These are phyloP conservation scores for Zancudomyces culisetae DNA, from an alignment of 371 early-diverging fungal genomes.

Conservation along the genomic window DNA sequence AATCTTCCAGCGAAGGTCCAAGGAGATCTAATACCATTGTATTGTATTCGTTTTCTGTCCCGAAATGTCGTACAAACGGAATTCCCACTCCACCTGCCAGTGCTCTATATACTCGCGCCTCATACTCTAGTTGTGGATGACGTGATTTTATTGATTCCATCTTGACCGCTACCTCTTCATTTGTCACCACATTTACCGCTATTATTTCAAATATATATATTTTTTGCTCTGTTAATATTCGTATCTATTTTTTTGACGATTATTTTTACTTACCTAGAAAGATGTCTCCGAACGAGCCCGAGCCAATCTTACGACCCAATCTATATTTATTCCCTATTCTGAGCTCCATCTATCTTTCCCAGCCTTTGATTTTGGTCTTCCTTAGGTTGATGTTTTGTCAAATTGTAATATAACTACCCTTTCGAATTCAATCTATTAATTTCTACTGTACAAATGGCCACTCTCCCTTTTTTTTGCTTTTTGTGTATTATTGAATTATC, in stretches of 20 bases:
- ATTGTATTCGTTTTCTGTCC: conserved; percentile 82
- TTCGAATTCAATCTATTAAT: no score
- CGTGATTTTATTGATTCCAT: conserved; percentile 80
- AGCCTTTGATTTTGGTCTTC: no score
- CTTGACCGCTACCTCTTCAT: conserved; percentile 45
- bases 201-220: background rate
- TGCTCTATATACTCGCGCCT: conserved; percentile 85
- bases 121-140: conserved; percentile 95
- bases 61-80: conserved; percentile 87
- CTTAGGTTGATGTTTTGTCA: no score
- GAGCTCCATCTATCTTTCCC: conserved; percentile 29
- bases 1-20: conserved; percentile 95
- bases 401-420: no score
- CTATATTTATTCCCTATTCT: conserved; percentile 83
- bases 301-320: conserved; percentile 92
- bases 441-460: no score
- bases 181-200: background rate
- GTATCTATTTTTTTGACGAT: background rate
- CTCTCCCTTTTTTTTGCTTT: no score
- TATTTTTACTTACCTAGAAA: conserved; percentile 55
- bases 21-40: conserved; percentile 98
- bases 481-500: no score
- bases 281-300: conserved; percentile 99
- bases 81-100: conserved; percentile 91
- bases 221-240: background rate